Evolutionary conservation across 805 yeast genomes (phyloP), one percentile per base, ranked within the genome.

Genomic region (Naumovozyma dairenensis): DNA sequence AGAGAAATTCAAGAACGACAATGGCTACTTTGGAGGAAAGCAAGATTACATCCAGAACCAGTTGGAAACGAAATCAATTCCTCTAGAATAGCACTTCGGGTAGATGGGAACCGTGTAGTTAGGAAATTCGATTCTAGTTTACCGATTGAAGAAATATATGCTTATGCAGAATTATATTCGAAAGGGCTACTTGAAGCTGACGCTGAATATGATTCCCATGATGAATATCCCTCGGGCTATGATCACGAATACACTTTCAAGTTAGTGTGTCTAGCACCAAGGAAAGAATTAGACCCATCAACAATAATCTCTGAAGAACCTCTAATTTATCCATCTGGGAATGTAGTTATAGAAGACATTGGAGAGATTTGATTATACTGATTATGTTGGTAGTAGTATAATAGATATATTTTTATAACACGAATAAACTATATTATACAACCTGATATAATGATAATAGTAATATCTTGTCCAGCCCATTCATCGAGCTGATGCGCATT

Each of bases 81-180:
- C 20, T 77, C 92, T 7, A 69, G 80, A 25, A 63, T 89, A 3
- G 87, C 92, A 1, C 69, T 89, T 7, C 69, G 89, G 43, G 51
- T 83, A 26, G 69, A 69, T 1, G 93, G 94, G 2, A 64, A 63
- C 31, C 69, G 96, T 38, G 51, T 73, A 0, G 61, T 69, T 6
- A 54, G 72, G 44, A 51, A 68, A 49, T 63, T 84, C 39, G 51
- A 61, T 28, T 66, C 69, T 10, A 51, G 60, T 18, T 60, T 64
- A 10, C 48, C 66, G 1, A 55, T 84, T 1, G 76, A 72, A 35
- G 86, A 81, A 34, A 59, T 89, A 10, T 80, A 77, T 50, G 80
- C 86, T 7, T 77, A 65, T 48, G 80, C 77, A 13, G 93, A 82
- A 42, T 60, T 79, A 40, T 45, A 55, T 18, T 53, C 50, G 26